A percentile compares a stretch with the other conserved stretches of the same genome.
phyloP scores from a whole-genome alignment of 202 grass and related monocot species.

The Miscanthus sacchariflorus region DNA sequence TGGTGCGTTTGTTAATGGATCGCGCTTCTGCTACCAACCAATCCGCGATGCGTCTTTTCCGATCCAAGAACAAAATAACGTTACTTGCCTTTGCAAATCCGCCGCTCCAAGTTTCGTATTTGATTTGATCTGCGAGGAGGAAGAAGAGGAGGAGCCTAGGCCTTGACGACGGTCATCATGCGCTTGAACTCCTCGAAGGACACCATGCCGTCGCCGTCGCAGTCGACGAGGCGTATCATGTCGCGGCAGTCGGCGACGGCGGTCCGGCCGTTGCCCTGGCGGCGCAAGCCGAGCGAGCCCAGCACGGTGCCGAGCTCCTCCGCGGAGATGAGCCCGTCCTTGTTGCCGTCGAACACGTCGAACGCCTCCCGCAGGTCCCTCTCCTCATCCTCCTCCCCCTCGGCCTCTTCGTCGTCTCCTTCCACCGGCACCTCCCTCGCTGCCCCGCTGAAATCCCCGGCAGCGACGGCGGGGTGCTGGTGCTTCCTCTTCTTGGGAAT shows the following conservation, averaged over 20 bases:
- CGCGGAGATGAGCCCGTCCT: constrained; percentile 74
- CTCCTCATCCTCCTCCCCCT: constrained; percentile 41
- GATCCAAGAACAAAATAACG: constrained; percentile 49
- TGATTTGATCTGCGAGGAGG: neutral
- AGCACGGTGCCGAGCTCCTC: constrained; percentile 82
- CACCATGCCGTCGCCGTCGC: constrained; percentile 80
- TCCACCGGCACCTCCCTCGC: constrained; percentile 5
- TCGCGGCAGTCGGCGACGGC: constrained; percentile 67
- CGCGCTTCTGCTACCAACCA: constrained; percentile 25
- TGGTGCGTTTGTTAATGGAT: constrained; percentile 15
- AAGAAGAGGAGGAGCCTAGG: constrained; percentile 11
- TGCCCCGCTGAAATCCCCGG: neutral
- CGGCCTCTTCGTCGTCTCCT: constrained; percentile 15
- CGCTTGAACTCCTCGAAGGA: constrained; percentile 85
- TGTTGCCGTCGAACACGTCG: constrained; percentile 80
- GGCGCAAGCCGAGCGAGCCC: constrained; percentile 65
- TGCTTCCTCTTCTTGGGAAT: constrained; percentile 56
- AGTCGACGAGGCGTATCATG: constrained; percentile 78
- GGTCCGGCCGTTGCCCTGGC: constrained; percentile 21
- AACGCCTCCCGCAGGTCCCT: constrained; percentile 66
- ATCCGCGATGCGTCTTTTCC: neutral
- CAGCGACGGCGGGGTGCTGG: neutral
- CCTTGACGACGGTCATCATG: constrained; percentile 76
- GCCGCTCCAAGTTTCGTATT: constrained; percentile 5
- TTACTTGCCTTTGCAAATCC: constrained; percentile 45